A percentile compares a stretch with the other conserved stretches of the same genome.
These are phyloP conservation scores for Pittosporum tobira DNA, from an alignment of 129 eudicot species.

Conservation along the genomic window DNA sequence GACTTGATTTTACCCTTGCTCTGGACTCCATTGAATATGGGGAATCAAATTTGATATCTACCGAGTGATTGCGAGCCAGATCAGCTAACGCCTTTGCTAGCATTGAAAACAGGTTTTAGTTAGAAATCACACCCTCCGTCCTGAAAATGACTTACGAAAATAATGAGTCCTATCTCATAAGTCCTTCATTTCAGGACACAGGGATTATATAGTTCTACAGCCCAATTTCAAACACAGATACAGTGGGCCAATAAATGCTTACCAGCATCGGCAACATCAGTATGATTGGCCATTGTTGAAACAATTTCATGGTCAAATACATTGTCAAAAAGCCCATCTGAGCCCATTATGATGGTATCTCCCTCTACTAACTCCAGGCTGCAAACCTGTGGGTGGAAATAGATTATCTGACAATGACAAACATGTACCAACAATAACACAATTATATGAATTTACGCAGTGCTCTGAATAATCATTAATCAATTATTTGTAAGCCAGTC, in stretches of 20 bases:
- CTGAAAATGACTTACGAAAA: no score
- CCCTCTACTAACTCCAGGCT: conserved; percentile 56
- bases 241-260: conserved; percentile 12
- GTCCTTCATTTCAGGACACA: no score
- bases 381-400: conserved; percentile 41
- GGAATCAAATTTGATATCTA: conserved; percentile 64
- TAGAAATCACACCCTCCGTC: no score
- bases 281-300: conserved; percentile 36
- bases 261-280: conserved; percentile 63
- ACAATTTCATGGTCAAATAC: conserved; percentile 67
- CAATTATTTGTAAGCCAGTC: background rate
- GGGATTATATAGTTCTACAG: no score
- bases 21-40: conserved; percentile 82
- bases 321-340: conserved; percentile 94
- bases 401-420: conserved; percentile 6
- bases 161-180: no score
- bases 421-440: background rate
- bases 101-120: conserved; percentile 17
- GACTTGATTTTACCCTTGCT: conserved; percentile 39
- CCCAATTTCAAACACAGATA: background rate
- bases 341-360: conserved; percentile 81
- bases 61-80: conserved; percentile 72
- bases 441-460: background rate
- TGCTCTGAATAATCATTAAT: background rate
- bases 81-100: conserved; percentile 94